A percentile compares a stretch with the other conserved stretches of the same genome.
These are phyloP conservation scores for Colletotrichum sansevieriae DNA, from an alignment of 2,329 filamentous ascomycete species.

Conservation along the genomic window DNA sequence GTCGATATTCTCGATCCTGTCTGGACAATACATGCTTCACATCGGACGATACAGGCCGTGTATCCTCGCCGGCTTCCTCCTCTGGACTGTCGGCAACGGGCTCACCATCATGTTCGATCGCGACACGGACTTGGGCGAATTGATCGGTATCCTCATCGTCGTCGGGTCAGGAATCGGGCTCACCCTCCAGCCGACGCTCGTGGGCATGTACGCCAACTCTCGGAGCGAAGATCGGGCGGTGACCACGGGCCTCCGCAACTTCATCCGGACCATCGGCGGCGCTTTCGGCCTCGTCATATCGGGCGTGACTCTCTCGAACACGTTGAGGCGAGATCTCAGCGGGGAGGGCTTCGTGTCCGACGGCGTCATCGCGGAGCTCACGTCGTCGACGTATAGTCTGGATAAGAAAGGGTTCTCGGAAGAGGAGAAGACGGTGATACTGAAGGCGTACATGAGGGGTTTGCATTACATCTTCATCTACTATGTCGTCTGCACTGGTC, in stretches of 20 bases:
- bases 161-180: constrained; percentile 52
- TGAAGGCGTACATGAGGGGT: constrained; percentile 48
- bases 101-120: constrained; percentile 47
- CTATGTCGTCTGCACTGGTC: constrained; percentile 43
- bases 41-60: constrained; percentile 48
- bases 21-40: constrained; percentile 50
- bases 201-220: constrained; percentile 54
- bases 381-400: constrained; percentile 45
- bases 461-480: constrained; percentile 48
- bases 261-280: constrained; percentile 53
- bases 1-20: constrained; percentile 47
- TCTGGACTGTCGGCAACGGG: constrained; percentile 54
- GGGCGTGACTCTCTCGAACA: constrained; percentile 50
- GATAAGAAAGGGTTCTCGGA: constrained; percentile 41
- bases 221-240: constrained; percentile 53
- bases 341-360: constrained; percentile 31
- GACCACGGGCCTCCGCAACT: constrained; percentile 54
- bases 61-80: constrained; percentile 49
- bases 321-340: constrained; percentile 41
- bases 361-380: constrained; percentile 44
- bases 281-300: constrained; percentile 50
- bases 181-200: constrained; percentile 53
- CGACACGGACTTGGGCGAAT: constrained; percentile 45
- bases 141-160: constrained; percentile 50
- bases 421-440: constrained; percentile 42